A percentile compares a stretch with the other conserved stretches of the same genome.
Evolutionary conservation across 1,284 basidiomycete genomes (phyloP).

Genomic region (Rhizoctonia solani): DNA sequence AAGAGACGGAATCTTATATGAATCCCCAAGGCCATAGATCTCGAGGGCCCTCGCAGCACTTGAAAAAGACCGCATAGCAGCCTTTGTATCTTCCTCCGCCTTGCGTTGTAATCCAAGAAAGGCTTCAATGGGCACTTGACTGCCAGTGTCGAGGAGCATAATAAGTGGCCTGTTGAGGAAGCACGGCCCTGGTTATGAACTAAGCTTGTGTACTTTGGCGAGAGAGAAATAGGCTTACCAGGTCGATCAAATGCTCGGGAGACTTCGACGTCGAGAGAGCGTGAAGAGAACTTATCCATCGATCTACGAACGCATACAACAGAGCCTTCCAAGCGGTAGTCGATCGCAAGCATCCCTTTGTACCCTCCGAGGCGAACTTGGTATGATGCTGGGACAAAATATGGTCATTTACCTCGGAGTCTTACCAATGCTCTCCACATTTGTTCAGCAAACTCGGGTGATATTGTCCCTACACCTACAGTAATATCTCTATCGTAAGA

Average conservation of each 20-base stretch:
- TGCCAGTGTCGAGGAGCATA: conserved; percentile 64
- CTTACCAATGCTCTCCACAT: conserved; percentile 56
- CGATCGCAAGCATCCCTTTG: conserved; percentile 60
- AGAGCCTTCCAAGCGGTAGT: conserved; percentile 51
- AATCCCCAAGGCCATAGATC: conserved; percentile 50
- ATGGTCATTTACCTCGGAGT: conserved; percentile 46
- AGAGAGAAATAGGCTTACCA: conserved; percentile 54
- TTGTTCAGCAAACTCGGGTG: conserved; percentile 55
- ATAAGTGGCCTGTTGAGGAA: conserved; percentile 56
- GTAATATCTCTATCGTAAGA: conserved; percentile 43
- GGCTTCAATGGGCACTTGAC: conserved; percentile 53
- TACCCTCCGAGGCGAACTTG: conserved; percentile 44
- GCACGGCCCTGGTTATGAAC: conserved; percentile 27
- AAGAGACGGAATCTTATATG: conserved; percentile 50
- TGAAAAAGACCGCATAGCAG: conserved; percentile 51
- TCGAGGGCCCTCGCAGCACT: conserved; percentile 56
- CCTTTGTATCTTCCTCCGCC: conserved; percentile 55
- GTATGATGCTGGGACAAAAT: conserved; percentile 43
- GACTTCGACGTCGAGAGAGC: conserved; percentile 60
- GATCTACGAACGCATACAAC: conserved; percentile 57
- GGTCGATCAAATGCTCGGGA: conserved; percentile 65
- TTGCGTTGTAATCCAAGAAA: conserved; percentile 61
- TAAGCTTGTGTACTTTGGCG: not conserved
- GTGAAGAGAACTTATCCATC: conserved; percentile 67
- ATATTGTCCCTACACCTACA: conserved; percentile 67